These are phyloP conservation scores for Kurtzmaniella quercitrusa DNA, from an alignment of 1,139 yeast species.

Conservation along the genomic window DNA sequence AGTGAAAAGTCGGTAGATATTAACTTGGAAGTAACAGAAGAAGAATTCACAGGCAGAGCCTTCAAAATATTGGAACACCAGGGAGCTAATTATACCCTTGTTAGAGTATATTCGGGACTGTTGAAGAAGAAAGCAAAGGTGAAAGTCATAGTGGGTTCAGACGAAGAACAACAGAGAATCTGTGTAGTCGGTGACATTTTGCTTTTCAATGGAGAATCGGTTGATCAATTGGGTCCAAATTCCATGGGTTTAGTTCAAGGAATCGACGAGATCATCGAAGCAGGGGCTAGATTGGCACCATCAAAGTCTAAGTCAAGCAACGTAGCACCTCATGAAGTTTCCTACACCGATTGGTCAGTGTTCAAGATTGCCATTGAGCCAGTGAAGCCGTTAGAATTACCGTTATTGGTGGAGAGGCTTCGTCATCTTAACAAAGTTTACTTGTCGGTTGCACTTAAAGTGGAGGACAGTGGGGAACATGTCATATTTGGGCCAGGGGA, in stretches of 20 bases:
- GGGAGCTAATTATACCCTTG: slow-evolving; percentile 46
- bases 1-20: slow-evolving; percentile 46
- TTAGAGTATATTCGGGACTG: slow-evolving; percentile 60
- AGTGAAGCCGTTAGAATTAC: slow-evolving; percentile 70
- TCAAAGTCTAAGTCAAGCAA: too few relatives aligned
- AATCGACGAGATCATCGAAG: slow-evolving; percentile 48
- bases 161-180: slow-evolving; percentile 50
- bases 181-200: slow-evolving; percentile 46
- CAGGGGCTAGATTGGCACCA: slow-evolving; percentile 45
- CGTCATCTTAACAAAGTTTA: slow-evolving; percentile 60
- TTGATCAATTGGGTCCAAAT: slow-evolving; percentile 58
- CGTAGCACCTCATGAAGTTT: neutral
- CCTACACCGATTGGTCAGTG: slow-evolving; percentile 38
- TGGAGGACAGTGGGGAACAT: slow-evolving; percentile 89
- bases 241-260: slow-evolving; percentile 66
- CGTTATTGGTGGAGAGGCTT: slow-evolving; percentile 65
- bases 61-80: slow-evolving; percentile 51
- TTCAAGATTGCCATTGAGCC: slow-evolving; percentile 86
- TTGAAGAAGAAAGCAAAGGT: slow-evolving; percentile 46
- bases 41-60: neutral
- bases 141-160: slow-evolving; percentile 56
- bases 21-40: neutral
- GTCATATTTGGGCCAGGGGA: slow-evolving; percentile 83
- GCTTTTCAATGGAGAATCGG: slow-evolving; percentile 63
- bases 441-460: slow-evolving; percentile 60